These are phyloP conservation scores for Neurospora sp. DNA, from an alignment of 495 filamentous ascomycete species.

Conservation along the genomic window DNA sequence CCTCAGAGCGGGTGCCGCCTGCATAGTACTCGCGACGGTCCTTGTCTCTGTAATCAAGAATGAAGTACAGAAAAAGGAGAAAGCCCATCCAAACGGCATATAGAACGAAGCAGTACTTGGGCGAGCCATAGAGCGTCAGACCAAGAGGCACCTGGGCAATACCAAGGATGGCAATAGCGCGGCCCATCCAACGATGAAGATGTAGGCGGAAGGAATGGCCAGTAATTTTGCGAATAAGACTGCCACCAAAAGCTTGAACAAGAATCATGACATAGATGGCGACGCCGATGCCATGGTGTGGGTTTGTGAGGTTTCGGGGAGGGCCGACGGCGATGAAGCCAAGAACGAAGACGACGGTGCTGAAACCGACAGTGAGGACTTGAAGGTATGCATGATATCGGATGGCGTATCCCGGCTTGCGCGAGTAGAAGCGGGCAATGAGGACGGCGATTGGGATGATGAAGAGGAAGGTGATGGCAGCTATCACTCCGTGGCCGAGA, in stretches of 20 bases:
- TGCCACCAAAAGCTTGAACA: conserved; percentile 70
- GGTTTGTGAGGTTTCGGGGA: conserved; percentile 72
- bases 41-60: conserved; percentile 58
- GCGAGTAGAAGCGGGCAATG: conserved; percentile 56
- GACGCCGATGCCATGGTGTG: conserved; percentile 88
- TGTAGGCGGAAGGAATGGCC: conserved; percentile 57
- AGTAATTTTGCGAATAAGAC: conserved; percentile 52
- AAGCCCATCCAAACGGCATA: conserved; percentile 64
- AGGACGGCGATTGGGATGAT: conserved; percentile 73
- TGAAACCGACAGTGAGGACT: conserved; percentile 61
- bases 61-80: conserved; percentile 59
- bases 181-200: conserved; percentile 83
- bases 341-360: conserved; percentile 63
- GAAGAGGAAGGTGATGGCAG: conserved; percentile 77
- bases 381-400: conserved; percentile 80
- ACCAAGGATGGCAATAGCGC: conserved; percentile 64
- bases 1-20: neutral
- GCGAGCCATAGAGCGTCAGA: conserved; percentile 85
- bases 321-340: conserved; percentile 75
- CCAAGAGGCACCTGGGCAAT: conserved; percentile 84
- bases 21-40: conserved; percentile 9
- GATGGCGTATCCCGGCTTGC: conserved; percentile 54
- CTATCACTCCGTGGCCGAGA: conserved; percentile 73
- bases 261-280: conserved; percentile 79
- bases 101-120: conserved; percentile 71